These are phyloP conservation scores for Tetrapisispora taiwanensis DNA, from an alignment of 805 yeast species.

Conservation along the genomic window DNA sequence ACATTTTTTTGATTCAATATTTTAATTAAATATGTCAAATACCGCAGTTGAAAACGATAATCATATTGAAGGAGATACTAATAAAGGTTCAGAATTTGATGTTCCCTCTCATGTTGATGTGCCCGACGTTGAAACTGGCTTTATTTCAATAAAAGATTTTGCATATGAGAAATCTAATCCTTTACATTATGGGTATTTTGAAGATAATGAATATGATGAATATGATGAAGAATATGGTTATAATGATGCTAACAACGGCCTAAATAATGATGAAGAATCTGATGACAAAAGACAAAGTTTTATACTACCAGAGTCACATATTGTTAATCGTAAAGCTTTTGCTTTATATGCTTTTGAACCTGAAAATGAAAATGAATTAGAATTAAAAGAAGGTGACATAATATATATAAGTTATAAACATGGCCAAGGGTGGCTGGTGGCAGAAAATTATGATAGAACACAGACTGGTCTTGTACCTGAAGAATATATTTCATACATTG, in stretches of 20 bases:
- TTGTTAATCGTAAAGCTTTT: constrained; percentile 50
- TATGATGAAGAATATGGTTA: constrained; percentile 19
- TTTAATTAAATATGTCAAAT: background rate
- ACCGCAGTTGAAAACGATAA: background rate
- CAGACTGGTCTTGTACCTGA: constrained; percentile 87
- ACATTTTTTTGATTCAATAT: too few species aligned
- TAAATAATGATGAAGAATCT: constrained; percentile 12
- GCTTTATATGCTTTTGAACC: constrained; percentile 86
- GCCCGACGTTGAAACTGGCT: constrained; percentile 13
- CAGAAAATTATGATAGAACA: constrained; percentile 39
- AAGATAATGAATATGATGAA: constrained; percentile 19
- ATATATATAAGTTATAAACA: constrained; percentile 83
- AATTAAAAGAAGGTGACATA: constrained; percentile 66
- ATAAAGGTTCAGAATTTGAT: background rate
- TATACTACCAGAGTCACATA: constrained; percentile 29
- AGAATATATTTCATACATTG: constrained; percentile 63
- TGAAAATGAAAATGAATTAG: constrained; percentile 88
- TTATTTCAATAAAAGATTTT: constrained; percentile 61
- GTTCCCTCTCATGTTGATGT: constrained; percentile 1
- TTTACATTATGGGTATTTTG: constrained; percentile 51
- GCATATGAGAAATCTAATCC: constrained; percentile 68
- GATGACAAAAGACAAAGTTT: constrained; percentile 25
- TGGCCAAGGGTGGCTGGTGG: constrained; percentile 98
- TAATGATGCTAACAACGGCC: constrained; percentile 6
- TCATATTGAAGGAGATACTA: background rate